phyloP scores from a whole-genome alignment of 768 basidiomycete genomes.

The Lyophyllum semitale region DNA sequence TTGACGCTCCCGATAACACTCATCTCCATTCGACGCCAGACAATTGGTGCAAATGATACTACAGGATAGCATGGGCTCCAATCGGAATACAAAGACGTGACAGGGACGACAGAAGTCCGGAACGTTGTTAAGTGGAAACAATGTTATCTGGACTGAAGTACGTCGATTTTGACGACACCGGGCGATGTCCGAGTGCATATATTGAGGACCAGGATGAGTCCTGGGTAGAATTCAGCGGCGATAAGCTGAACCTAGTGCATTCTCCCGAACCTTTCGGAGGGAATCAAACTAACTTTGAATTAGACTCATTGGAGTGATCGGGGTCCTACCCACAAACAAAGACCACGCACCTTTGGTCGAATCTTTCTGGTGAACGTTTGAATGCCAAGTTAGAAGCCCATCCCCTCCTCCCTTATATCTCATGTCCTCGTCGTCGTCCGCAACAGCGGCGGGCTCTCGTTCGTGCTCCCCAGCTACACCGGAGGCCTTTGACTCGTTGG shows the following conservation, averaged over 20 bases:
- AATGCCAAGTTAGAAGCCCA: neutral
- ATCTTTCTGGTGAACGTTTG: slow-evolving; percentile 1
- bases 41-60: neutral
- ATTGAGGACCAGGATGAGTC: neutral
- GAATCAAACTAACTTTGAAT: too few relatives aligned
- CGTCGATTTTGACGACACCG: neutral
- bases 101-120: neutral
- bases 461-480: slow-evolving; percentile 76
- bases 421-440: slow-evolving; percentile 67
- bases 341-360: slow-evolving; percentile 4
- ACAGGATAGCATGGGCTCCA: too few relatives aligned
- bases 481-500: slow-evolving; percentile 57
- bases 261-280: neutral
- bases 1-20: neutral
- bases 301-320: neutral
- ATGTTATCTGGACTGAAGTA: neutral
- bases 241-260: neutral
- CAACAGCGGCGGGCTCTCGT: slow-evolving; percentile 58
- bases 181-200: neutral
- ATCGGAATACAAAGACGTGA: neutral
- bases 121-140: neutral
- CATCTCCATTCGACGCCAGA: too few relatives aligned
- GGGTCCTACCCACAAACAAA: slow-evolving; percentile 16
- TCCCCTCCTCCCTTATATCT: neutral
- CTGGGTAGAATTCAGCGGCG: neutral